Evolutionary conservation across 495 filamentous ascomycete species (phyloP), one percentile per base, ranked within the genome.

Genomic region (Hypoxylon fuscum): DNA sequence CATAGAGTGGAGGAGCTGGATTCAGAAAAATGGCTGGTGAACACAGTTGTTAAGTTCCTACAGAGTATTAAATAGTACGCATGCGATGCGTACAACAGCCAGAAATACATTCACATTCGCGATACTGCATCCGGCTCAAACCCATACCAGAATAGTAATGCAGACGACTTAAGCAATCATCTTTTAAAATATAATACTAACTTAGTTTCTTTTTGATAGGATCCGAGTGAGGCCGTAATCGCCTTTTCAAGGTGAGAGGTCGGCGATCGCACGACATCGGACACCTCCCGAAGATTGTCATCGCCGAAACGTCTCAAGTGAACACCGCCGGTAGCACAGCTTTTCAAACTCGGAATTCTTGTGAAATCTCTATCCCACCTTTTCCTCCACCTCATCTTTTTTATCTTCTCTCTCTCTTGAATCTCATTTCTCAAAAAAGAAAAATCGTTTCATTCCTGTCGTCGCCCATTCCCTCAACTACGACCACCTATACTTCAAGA

Each of bases 1-100:
- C 79, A 81, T 38, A 67, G 67, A 23, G 78, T 80, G 25, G 73
- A 76, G 15, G 61, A 75, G 40, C 58, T 55, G 0, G 59, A 64
- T 25, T 71, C 75, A 21, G 68, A 74, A 56, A 38, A 62, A 40
- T 79, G 72, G 74, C 68, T 81, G 17, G 70, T 65, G 8, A 68
- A 73, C 4, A 69, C 71, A 21, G 75, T 80, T 12, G 56, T 57
- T 14, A 47, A 64, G 47, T 81, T 81, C 58, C 35, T 81, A 40
- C 58, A 53, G 31, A 68, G 46, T 32, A 55, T 78, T 14, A 54
- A 69, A 20, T 69, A 57, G 48, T 42, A n/a, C n/a, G n/a, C n/a
- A n/a, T 9, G 35, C 29, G 42, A 29, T 15, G 18, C 9, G 11
- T 18, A 12, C 17, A 29, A n/a, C n/a, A 22, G 44, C 22, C 20